A percentile compares a stretch with the other conserved stretches of the same genome.
These are phyloP conservation scores for Zygotorulaspora sp. DNA, from an alignment of 805 yeast species.

Conservation along the genomic window DNA sequence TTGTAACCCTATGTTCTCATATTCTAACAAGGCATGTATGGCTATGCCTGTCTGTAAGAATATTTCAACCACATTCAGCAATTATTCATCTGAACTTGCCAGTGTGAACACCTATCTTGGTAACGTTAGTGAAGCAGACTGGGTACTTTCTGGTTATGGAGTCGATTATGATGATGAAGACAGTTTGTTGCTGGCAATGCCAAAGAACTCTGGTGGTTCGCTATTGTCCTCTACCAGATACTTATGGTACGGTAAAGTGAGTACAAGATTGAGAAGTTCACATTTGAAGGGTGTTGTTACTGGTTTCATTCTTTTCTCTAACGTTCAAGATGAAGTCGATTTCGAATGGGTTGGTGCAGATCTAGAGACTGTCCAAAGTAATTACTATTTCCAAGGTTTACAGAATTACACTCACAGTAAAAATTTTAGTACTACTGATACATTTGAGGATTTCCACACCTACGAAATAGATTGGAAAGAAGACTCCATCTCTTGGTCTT, in stretches of 20 bases:
- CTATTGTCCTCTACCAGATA: constrained; percentile 74
- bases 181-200: constrained; percentile 70
- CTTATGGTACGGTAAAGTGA: constrained; percentile 84
- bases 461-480: constrained; percentile 81
- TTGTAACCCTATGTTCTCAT: constrained; percentile 73
- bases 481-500: constrained; percentile 62
- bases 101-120: constrained; percentile 54
- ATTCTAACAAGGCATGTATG: constrained; percentile 64
- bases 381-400: constrained; percentile 73
- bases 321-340: constrained; percentile 88
- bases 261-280: constrained; percentile 66
- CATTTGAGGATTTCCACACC: constrained; percentile 66
- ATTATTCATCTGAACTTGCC: constrained; percentile 33
- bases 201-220: constrained; percentile 67
- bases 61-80: constrained; percentile 41
- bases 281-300: constrained; percentile 76
- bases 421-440: constrained; percentile 39
- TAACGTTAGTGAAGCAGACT: constrained; percentile 58
- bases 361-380: constrained; percentile 63
- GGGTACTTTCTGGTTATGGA: constrained; percentile 61
- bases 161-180: constrained; percentile 48
- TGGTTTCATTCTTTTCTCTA: constrained; percentile 75
- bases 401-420: constrained; percentile 61
- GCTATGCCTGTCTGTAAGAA: constrained; percentile 75
- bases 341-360: constrained; percentile 79